A percentile compares a stretch with the other conserved stretches of the same genome.
Evolutionary conservation across 768 basidiomycete genomes (phyloP).

Genomic region (Gloeopeniophorella convolvens): DNA sequence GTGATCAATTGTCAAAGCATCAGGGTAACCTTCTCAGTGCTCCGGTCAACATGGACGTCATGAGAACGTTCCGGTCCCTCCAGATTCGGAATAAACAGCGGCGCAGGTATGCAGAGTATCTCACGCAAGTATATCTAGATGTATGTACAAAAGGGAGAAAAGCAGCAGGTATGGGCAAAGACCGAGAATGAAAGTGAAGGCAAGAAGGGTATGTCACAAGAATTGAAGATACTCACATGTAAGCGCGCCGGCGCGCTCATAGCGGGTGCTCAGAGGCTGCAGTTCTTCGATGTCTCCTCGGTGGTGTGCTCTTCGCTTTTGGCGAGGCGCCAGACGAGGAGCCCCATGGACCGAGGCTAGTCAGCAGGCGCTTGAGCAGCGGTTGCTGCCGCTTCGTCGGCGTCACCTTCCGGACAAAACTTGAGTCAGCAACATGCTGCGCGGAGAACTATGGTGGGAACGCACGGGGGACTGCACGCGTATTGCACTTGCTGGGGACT

Average conservation of each 20-base stretch:
- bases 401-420: constrained; percentile 4
- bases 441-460: constrained; percentile 1
- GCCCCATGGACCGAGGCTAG: constrained; percentile 14
- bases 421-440: neutral
- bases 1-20: too few relatives aligned
- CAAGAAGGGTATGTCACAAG: too few relatives aligned
- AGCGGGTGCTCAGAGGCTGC: constrained; percentile 9
- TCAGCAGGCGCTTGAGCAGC: constrained; percentile 18
- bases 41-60: too few relatives aligned
- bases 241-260: neutral
- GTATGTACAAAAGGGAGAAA: too few relatives aligned
- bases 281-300: constrained; percentile 9
- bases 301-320: constrained; percentile 4
- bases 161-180: too few relatives aligned
- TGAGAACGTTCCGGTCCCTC: too few relatives aligned
- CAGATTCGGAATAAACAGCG: too few relatives aligned
- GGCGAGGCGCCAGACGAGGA: constrained; percentile 8
- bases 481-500: neutral
- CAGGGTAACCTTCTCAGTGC: too few relatives aligned
- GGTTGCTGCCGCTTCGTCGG: constrained; percentile 12
- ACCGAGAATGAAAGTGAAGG: too few relatives aligned
- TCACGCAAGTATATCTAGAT: too few relatives aligned
- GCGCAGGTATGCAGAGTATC: too few relatives aligned
- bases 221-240: too few relatives aligned
- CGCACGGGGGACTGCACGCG: constrained; percentile 13